These are phyloP conservation scores for Bifiguratus adelaidae DNA, from an alignment of 192 early-diverging fungal species.

Conservation along the genomic window DNA sequence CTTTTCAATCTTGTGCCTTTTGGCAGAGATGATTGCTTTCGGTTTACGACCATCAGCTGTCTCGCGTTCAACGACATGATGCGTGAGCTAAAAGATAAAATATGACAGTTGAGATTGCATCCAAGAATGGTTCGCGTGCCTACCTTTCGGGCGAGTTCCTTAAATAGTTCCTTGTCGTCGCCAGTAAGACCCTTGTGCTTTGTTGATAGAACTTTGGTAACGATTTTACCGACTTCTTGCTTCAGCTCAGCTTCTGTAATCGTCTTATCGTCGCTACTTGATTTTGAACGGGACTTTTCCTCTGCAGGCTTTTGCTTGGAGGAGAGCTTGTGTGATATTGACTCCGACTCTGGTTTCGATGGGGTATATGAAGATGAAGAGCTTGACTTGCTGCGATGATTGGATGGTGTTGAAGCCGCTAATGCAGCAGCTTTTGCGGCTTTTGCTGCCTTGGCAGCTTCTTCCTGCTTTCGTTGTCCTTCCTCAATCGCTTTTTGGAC, in stretches of 20 bases:
- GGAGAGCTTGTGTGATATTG: too few relatives aligned
- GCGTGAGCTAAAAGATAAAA: slow-evolving; percentile 27
- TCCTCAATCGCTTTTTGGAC: slow-evolving; percentile 13
- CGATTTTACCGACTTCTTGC: slow-evolving; percentile 6
- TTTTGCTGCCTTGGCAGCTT: too few relatives aligned
- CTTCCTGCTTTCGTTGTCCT: slow-evolving; percentile 6
- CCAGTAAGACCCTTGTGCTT: slow-evolving; percentile 30
- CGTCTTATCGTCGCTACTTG: neutral
- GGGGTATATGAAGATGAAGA: too few relatives aligned
- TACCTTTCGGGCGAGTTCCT: slow-evolving; percentile 41
- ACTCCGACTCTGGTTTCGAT: too few relatives aligned
- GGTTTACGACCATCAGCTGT: slow-evolving; percentile 28
- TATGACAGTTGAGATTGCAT: neutral
- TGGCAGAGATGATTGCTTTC: slow-evolving; percentile 15
- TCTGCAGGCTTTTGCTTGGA: neutral
- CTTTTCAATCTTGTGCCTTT: slow-evolving; percentile 34
- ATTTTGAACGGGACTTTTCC: neutral
- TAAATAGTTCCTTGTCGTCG: slow-evolving; percentile 35
- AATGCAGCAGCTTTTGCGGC: too few relatives aligned
- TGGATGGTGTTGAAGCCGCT: neutral
- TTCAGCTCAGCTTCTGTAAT: neutral
- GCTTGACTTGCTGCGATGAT: slow-evolving; percentile 1
- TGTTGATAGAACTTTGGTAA: slow-evolving; percentile 24
- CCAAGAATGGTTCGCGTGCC: neutral
- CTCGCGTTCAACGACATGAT: slow-evolving; percentile 40